phyloP scores from a whole-genome alignment of 2,329 filamentous ascomycete species.

The Stagonosporopsis chrysanthemi region DNA sequence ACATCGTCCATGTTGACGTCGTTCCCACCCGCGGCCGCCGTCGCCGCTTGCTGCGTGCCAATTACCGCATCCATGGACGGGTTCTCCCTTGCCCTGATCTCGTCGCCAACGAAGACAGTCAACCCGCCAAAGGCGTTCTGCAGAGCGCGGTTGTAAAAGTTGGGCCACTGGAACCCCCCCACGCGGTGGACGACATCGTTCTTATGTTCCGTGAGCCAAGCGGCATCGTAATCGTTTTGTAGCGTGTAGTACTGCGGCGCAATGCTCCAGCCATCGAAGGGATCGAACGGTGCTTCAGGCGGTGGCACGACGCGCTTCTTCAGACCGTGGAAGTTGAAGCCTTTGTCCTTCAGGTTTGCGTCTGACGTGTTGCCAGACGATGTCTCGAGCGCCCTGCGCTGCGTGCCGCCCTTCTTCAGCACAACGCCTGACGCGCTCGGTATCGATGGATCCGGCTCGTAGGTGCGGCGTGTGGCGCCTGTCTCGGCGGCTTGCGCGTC shows the following conservation, averaged over 20 bases:
- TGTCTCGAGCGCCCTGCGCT: conserved; percentile 56
- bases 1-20: conserved; percentile 55
- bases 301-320: conserved; percentile 69
- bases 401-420: conserved; percentile 73
- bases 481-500: conserved; percentile 69
- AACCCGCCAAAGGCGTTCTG: conserved; percentile 91
- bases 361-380: conserved; percentile 27
- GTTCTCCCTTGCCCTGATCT: conserved; percentile 57
- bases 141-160: conserved; percentile 82
- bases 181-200: conserved; percentile 72
- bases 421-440: conserved; percentile 30
- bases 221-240: conserved; percentile 74
- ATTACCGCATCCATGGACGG: conserved; percentile 40
- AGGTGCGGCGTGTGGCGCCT: conserved; percentile 52
- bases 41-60: conserved; percentile 50
- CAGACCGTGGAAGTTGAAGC: conserved; percentile 78
- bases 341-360: conserved; percentile 40
- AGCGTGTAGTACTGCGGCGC: conserved; percentile 72
- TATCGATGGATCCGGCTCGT: conserved; percentile 27
- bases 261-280: conserved; percentile 79
- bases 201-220: conserved; percentile 73
- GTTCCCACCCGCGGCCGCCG: conserved; percentile 67
- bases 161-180: conserved; percentile 82
- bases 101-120: conserved; percentile 85
- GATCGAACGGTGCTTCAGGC: conserved; percentile 81